Conservation (phyloP, 78 protist genomes). For the Dictyostelium purpureum region DNA sequence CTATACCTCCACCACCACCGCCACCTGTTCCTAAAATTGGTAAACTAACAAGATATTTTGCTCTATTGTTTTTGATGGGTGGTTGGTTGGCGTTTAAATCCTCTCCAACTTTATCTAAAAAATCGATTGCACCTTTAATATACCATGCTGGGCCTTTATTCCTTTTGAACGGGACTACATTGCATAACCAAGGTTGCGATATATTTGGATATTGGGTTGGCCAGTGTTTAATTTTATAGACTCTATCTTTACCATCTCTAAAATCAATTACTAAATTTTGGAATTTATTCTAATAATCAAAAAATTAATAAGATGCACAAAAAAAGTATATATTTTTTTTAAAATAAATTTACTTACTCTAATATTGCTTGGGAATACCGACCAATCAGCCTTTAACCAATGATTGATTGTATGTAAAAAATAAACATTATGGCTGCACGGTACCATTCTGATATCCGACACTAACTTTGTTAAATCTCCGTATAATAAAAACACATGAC, state of each 20-base stretch:
- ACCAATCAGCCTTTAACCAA: constrained; percentile 51
- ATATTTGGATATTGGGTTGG: constrained; percentile 71
- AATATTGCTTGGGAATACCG: background rate
- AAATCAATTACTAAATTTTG: background rate
- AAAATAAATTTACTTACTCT: background rate
- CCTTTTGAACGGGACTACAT: constrained; percentile 32
- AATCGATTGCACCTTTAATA: constrained; percentile 50
- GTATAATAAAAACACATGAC: constrained; percentile 62
- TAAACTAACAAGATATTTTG: constrained; percentile 61
- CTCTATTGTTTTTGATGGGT: constrained; percentile 37
- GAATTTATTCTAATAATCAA: background rate
- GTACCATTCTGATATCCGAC: constrained; percentile 71
- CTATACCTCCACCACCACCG: constrained; percentile 51
- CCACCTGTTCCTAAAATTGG: constrained; percentile 88
- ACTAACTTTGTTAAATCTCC: constrained; percentile 65
- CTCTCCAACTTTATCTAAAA: constrained; percentile 25
- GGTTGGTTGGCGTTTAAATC: constrained; percentile 38
- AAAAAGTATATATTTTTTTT: background rate
- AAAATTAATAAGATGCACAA: background rate
- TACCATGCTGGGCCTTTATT: constrained; percentile 23
- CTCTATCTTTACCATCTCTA: background rate
- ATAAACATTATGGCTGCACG: background rate
- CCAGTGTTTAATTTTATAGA: constrained; percentile 40
- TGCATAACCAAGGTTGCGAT: constrained; percentile 64
- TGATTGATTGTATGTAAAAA: background rate